These are phyloP conservation scores for Usnea hakonensis DNA, from an alignment of 495 filamentous ascomycete species.

Conservation along the genomic window DNA sequence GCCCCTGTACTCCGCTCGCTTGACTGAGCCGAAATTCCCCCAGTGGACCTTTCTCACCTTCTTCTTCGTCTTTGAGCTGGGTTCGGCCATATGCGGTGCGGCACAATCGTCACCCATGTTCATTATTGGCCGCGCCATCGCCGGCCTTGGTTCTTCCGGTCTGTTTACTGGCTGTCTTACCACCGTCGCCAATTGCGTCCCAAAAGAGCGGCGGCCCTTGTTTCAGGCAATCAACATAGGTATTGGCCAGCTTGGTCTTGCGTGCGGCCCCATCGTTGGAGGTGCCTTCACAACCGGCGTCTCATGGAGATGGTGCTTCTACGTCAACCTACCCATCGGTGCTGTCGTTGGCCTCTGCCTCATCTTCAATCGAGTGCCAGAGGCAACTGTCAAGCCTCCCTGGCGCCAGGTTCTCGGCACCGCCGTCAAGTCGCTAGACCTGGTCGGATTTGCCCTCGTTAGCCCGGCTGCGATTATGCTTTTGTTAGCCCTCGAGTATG, in stretches of 20 bases:
- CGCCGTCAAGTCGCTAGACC: slow-evolving; percentile 34
- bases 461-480: slow-evolving; percentile 40
- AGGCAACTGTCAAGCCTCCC: slow-evolving; percentile 35
- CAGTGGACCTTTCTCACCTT: slow-evolving; percentile 35
- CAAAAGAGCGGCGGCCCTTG: slow-evolving; percentile 38
- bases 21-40: slow-evolving; percentile 5
- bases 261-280: slow-evolving; percentile 49
- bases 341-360: slow-evolving; percentile 42
- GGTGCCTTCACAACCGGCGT: slow-evolving; percentile 50
- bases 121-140: slow-evolving; percentile 40
- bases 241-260: slow-evolving; percentile 34
- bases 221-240: slow-evolving; percentile 25
- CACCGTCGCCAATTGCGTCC: slow-evolving; percentile 41
- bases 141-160: slow-evolving; percentile 38
- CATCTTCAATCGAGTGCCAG: slow-evolving; percentile 43
- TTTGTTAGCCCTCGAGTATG: slow-evolving; percentile 45
- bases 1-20: slow-evolving; percentile 1
- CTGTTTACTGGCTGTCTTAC: slow-evolving; percentile 47
- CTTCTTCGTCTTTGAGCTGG: slow-evolving; percentile 37
- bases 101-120: slow-evolving; percentile 37
- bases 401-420: slow-evolving; percentile 30
- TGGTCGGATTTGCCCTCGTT: slow-evolving; percentile 40
- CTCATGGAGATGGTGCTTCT: slow-evolving; percentile 55
- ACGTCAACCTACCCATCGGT: slow-evolving; percentile 59
- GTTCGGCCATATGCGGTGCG: slow-evolving; percentile 37